Evolutionary conservation across 2,329 filamentous ascomycete species (phyloP), one percentile per base, ranked within the genome.

Genomic region (Albifimbria verrucaria): DNA sequence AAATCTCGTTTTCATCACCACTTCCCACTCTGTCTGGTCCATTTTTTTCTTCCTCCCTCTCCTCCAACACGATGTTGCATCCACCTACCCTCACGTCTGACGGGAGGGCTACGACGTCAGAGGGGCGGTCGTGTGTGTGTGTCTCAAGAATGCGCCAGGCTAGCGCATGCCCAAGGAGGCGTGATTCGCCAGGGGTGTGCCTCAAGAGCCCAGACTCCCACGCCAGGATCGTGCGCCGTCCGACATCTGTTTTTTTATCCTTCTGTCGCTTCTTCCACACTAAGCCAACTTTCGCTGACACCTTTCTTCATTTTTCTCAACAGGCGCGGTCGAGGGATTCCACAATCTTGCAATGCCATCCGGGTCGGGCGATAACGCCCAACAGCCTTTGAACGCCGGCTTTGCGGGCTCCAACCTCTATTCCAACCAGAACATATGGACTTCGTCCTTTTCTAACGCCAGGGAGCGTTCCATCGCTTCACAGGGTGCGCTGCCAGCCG

Each of bases 371-470:
- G 65, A 68, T 48, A 65, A 66, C 59, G 49, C 62, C 54, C 59
- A 67, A 50, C 71, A 73, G 62, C 63, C 68, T 50, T 59, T 70
- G 71, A 74, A 75, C 70, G 74, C 66, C 62, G 66, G 66, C 49
- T 73, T 73, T 56, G 51, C 62, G 28, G 61, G 62, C 58, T 60
- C 69, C 44, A 63, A 62, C 60, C 57, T 77, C 63, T 74, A 72
- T 50, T 55, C 67, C 7, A 66, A 64, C 51, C 61, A 59, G 39
- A 68, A 62, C 55, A 71, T 72, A 53, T 72, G 69, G 67, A 75
- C 75, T 17, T 72, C 77, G 55, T 72, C 63, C 48, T 56, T 62
- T 45, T 62, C 69, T 69, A 65, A 72, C 71, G 55, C 74, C 69
- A 61, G 80, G 77, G 56, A 66, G 50, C 64, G 64, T 44, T 64